Evolutionary conservation across 176 grass and related monocot genomes (phyloP).

Genomic region (Thinopyrum elongatum): DNA sequence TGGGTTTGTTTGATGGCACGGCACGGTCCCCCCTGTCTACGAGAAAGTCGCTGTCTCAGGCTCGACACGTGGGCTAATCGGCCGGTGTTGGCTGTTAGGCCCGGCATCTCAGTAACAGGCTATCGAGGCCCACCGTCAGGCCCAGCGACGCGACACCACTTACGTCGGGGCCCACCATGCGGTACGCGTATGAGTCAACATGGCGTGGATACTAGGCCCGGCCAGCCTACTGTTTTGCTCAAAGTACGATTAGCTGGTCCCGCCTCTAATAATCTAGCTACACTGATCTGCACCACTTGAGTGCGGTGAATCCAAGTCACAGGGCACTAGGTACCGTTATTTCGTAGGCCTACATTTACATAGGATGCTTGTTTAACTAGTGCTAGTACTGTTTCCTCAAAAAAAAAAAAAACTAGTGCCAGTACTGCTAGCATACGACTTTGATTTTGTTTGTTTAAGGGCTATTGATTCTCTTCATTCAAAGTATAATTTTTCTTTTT

Average conservation of each 20-base stretch:
- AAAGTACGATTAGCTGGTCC: conserved; percentile 13
- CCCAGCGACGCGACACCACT: conserved; percentile 12
- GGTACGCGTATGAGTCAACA: conserved; percentile 17
- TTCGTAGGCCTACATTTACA: background rate
- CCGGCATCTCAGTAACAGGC: background rate
- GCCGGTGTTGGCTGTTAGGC: background rate
- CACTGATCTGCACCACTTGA: background rate
- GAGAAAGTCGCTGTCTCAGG: background rate
- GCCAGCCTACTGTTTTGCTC: background rate
- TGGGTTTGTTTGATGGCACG: background rate
- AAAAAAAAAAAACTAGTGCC: background rate
- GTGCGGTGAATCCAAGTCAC: background rate
- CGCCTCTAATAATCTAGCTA: background rate
- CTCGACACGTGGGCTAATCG: conserved; percentile 25
- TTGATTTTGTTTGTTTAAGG: background rate
- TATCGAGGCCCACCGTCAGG: background rate
- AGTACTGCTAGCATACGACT: background rate
- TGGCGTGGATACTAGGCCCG: background rate
- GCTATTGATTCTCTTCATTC: background rate
- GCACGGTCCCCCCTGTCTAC: too few relatives aligned
- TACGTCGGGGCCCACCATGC: background rate
- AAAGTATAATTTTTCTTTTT: background rate
- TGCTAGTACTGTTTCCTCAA: too few relatives aligned
- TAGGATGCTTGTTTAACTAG: background rate
- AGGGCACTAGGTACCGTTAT: conserved; percentile 4